These are phyloP conservation scores for Ligustrum vulgare DNA, from an alignment of 257 asterid genomes.

Conservation along the genomic window DNA sequence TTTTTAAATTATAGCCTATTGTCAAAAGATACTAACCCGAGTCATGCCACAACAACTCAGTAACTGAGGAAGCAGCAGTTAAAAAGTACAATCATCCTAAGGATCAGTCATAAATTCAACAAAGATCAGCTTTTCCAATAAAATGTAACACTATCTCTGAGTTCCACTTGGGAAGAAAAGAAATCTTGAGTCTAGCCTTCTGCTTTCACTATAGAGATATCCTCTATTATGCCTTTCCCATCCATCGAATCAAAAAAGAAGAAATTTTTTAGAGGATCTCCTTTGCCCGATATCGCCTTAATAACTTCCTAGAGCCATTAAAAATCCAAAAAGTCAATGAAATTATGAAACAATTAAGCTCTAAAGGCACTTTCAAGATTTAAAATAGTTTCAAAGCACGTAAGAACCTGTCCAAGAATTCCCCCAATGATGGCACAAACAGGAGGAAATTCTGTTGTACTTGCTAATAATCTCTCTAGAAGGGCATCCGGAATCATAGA, in stretches of 20 bases:
- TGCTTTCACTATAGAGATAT: constrained; percentile 41
- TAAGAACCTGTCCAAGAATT: constrained; percentile 98
- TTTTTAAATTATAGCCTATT: neutral
- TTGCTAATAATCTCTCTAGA: constrained; percentile 65
- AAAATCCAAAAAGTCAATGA: constrained; percentile 9
- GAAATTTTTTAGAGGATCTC: constrained; percentile 89
- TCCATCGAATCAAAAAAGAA: constrained; percentile 82
- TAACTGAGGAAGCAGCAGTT: neutral
- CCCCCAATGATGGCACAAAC: constrained; percentile 93
- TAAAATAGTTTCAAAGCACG: neutral
- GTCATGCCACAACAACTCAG: neutral
- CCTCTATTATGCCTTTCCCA: constrained; percentile 88
- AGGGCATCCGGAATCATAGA: constrained; percentile 81
- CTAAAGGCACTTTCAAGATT: neutral
- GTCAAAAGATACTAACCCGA: neutral
- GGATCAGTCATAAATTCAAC: constrained; percentile 9
- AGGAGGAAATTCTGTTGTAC: constrained; percentile 81
- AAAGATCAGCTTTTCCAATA: neutral
- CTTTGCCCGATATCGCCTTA: constrained; percentile 94
- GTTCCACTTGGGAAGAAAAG: neutral
- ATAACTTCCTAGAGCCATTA: constrained; percentile 70
- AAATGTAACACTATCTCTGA: neutral
- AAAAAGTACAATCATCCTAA: neutral
- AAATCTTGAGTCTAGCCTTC: constrained; percentile 14
- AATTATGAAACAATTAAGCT: neutral